Conservation (phyloP, 768 basidiomycete genomes). For the Lyophyllum atratum region DNA sequence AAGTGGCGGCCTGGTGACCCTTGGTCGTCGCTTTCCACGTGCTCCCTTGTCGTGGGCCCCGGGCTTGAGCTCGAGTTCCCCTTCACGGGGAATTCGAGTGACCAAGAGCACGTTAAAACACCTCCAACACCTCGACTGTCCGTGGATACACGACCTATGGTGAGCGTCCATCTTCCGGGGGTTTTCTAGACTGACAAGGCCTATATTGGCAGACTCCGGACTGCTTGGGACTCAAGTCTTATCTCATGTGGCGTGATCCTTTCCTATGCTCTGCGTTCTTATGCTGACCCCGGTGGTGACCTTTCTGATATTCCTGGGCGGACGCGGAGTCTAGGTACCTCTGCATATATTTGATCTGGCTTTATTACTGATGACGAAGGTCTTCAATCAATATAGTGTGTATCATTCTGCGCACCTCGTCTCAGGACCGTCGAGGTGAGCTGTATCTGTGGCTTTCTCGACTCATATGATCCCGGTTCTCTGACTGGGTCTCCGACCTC, state of each 20-base stretch:
- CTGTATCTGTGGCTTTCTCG: too few species aligned
- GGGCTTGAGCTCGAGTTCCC: constrained; percentile 15
- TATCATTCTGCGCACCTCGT: background rate
- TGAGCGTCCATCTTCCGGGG: background rate
- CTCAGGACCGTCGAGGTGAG: too few species aligned
- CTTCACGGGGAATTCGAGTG: constrained; percentile 6
- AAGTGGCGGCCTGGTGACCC: background rate
- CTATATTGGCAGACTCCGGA: too few species aligned
- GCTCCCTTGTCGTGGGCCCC: constrained; percentile 25
- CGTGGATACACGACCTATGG: background rate
- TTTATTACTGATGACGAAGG: background rate
- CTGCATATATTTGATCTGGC: too few species aligned
- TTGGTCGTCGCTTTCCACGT: constrained; percentile 17
- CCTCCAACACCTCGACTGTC: background rate
- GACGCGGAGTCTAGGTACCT: too few species aligned
- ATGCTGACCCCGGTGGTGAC: too few species aligned
- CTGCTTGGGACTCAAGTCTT: too few species aligned
- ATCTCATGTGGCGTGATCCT: too few species aligned
- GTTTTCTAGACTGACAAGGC: background rate
- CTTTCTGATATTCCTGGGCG: too few species aligned
- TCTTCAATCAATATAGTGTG: background rate
- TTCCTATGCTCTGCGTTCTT: too few species aligned
- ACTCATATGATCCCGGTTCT: too few species aligned
- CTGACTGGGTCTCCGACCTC: too few species aligned
- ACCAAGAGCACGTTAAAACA: constrained; percentile 20